Conservation (phyloP, 305 asterid species). For the Rubia peregrina region DNA sequence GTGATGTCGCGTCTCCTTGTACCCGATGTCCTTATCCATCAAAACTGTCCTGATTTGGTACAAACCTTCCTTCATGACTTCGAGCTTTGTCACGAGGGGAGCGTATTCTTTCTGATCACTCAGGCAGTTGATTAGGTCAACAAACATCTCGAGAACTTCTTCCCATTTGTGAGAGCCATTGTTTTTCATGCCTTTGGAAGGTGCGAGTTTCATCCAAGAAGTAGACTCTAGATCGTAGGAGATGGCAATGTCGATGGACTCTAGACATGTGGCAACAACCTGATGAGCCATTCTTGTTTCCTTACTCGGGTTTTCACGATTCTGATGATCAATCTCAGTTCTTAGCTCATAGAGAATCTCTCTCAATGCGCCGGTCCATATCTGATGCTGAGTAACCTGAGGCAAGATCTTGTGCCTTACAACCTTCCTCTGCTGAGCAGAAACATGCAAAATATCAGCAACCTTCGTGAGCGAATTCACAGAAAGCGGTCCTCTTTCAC, state of each 20-base stretch:
- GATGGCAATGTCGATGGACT: constrained; percentile 41
- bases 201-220: constrained; percentile 85
- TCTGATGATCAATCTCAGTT: constrained; percentile 40
- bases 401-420: constrained; percentile 63
- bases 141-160: constrained; percentile 66
- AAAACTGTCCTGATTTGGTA: constrained; percentile 62
- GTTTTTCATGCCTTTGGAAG: constrained; percentile 33
- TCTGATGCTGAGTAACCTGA: constrained; percentile 64
- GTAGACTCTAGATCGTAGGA: constrained; percentile 56
- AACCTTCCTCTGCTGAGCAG: constrained; percentile 73
- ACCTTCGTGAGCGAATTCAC: constrained; percentile 57
- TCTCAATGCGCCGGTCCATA: constrained; percentile 57
- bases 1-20: constrained; percentile 54
- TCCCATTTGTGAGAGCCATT: constrained; percentile 56
- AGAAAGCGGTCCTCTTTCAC: constrained; percentile 45
- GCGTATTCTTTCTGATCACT: constrained; percentile 38
- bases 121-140: constrained; percentile 63
- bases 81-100: constrained; percentile 51
- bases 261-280: constrained; percentile 42
- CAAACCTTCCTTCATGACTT: constrained; percentile 79
- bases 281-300: constrained; percentile 53
- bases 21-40: constrained; percentile 67
- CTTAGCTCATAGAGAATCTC: constrained; percentile 51
- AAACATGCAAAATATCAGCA: constrained; percentile 50
- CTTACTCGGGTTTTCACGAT: constrained; percentile 25